phyloP scores from a whole-genome alignment of 2,329 filamentous ascomycete genomes.

The Aspergillus sojae region DNA sequence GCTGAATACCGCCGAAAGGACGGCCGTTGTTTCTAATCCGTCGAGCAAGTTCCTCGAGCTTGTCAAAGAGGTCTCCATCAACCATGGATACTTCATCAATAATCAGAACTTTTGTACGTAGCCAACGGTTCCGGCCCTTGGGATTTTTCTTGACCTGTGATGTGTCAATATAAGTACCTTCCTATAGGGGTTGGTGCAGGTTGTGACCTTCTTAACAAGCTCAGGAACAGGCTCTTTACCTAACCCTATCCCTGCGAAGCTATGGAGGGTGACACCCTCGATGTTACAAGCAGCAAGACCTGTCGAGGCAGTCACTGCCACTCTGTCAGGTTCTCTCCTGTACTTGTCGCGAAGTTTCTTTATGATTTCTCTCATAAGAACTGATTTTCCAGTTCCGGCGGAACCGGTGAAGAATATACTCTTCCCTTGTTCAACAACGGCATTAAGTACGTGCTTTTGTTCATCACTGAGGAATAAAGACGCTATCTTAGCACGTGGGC shows the following conservation, averaged over 20 bases:
- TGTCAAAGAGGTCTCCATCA: conserved; percentile 94
- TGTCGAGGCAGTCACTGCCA: conserved; percentile 94
- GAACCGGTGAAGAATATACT: conserved; percentile 99
- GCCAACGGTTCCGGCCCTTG: conserved; percentile 87
- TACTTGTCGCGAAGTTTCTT: conserved; percentile 76
- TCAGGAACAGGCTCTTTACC: conserved; percentile 83
- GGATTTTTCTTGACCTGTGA: conserved; percentile 73
- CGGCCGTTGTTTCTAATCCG: conserved; percentile 85
- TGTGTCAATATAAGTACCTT: conserved; percentile 17
- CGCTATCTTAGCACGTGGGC: conserved; percentile 44
- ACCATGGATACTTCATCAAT: conserved; percentile 99
- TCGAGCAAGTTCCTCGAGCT: conserved; percentile 84
- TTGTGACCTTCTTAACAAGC: conserved; percentile 72
- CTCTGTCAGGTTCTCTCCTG: conserved; percentile 73
- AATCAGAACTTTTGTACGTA: conserved; percentile 82
- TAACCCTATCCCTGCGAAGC: conserved; percentile 91
- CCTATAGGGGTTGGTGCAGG: neutral
- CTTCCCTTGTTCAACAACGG: conserved; percentile 77
- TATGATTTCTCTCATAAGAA: conserved; percentile 91
- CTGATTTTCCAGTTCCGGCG: conserved; percentile 94
- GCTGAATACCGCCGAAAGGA: conserved; percentile 93
- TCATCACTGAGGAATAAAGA: conserved; percentile 79
- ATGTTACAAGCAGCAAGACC: conserved; percentile 96
- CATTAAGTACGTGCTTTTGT: conserved; percentile 77
- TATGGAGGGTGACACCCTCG: conserved; percentile 92